Evolutionary conservation across 352 stramenopile species (phyloP).

Genomic region (Phytophthora pseudosyringae): DNA sequence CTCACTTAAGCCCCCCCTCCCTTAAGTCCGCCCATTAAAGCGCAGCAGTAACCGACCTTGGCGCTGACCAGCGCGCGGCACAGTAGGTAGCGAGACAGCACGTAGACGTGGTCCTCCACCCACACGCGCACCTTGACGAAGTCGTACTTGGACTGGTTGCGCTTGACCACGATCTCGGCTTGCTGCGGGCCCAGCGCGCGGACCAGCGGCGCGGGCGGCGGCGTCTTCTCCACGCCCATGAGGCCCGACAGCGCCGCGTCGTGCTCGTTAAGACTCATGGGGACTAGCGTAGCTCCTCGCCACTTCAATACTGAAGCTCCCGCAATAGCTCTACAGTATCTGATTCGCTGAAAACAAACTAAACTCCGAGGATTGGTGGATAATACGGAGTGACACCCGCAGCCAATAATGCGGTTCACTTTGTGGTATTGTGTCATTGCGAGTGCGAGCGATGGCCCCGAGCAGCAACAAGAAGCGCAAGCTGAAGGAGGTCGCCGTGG

Average conservation of each 20-base stretch:
- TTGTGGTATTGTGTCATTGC: not conserved
- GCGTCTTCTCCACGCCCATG: conserved; percentile 41
- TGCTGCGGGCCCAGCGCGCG: conserved; percentile 43
- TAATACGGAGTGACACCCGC: not conserved
- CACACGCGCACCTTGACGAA: conserved; percentile 92
- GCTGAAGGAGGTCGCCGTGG: conserved; percentile 22
- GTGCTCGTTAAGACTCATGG: conserved; percentile 45
- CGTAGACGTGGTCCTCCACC: conserved; percentile 91
- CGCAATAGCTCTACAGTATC: not conserved
- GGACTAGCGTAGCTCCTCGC: not conserved
- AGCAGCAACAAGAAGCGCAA: conserved; percentile 49
- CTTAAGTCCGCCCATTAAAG: not conserved
- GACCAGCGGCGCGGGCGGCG: conserved; percentile 39
- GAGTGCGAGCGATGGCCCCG: not conserved
- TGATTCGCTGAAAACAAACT: conserved; percentile 21
- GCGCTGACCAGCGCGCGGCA: conserved; percentile 85
- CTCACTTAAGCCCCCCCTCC: not conserved
- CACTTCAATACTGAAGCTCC: conserved; percentile 23
- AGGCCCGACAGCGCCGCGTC: conserved; percentile 34
- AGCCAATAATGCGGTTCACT: not conserved
- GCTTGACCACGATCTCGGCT: conserved; percentile 64
- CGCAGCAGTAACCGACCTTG: conserved; percentile 51
- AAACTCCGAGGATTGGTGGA: conserved; percentile 13
- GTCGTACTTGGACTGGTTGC: conserved; percentile 92
- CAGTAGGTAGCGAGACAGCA: conserved; percentile 87